A percentile compares a stretch with the other conserved stretches of the same genome.
phyloP scores from a whole-genome alignment of 768 basidiomycete genomes.

The Tulasnella sp. region DNA sequence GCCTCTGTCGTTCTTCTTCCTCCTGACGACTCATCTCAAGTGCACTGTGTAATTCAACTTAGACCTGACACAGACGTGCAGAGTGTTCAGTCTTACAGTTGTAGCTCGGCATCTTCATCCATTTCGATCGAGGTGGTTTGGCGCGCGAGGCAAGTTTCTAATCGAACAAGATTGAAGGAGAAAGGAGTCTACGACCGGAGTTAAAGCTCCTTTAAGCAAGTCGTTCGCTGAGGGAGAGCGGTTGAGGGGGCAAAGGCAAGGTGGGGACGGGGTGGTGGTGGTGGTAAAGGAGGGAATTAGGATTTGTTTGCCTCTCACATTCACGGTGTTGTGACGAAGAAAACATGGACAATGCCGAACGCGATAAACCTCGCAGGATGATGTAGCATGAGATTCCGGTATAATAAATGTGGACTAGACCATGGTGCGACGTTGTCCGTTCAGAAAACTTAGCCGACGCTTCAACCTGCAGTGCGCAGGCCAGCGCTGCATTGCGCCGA shows the following conservation, averaged over 20 bases:
- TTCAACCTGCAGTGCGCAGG: too few relatives aligned
- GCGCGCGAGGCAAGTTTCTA: neutral
- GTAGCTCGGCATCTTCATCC: constrained; percentile 25
- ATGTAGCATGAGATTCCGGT: too few relatives aligned
- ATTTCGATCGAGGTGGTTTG: neutral
- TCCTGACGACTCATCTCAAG: constrained; percentile 27
- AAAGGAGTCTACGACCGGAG: neutral
- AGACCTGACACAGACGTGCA: neutral
- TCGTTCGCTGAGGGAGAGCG: neutral
- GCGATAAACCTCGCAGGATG: too few relatives aligned
- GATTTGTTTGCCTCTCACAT: neutral
- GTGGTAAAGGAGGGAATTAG: neutral
- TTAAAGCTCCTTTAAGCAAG: too few relatives aligned
- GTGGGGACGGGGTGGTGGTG: neutral
- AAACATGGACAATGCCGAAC: too few relatives aligned
- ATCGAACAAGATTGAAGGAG: neutral
- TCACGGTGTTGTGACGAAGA: neutral
- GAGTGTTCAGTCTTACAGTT: neutral
- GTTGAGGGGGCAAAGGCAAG: neutral
- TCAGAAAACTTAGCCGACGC: too few relatives aligned
- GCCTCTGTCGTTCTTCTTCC: constrained; percentile 23
- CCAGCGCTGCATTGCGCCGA: too few relatives aligned
- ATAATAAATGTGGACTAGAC: too few relatives aligned
- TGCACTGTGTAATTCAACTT: neutral
- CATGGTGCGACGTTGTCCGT: too few relatives aligned